These are phyloP conservation scores for Ilyonectria sp. DNA, from an alignment of 2,329 filamentous ascomycete genomes.

Conservation along the genomic window DNA sequence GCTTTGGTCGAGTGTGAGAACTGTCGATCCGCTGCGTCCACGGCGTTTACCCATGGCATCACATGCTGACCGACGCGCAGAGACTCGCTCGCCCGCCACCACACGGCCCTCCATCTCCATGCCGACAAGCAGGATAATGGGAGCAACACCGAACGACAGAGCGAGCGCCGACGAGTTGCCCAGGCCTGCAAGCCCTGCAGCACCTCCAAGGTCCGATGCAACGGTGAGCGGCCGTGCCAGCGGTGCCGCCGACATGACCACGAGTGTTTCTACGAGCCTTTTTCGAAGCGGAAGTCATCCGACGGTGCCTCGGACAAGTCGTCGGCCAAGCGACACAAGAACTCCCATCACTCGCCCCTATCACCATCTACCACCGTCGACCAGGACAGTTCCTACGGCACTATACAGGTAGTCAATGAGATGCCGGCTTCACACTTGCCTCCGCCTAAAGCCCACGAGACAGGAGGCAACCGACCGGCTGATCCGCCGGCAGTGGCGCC, in stretches of 20 bases:
- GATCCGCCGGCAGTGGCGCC: neutral
- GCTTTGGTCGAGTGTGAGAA: conserved; percentile 4
- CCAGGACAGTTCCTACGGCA: neutral
- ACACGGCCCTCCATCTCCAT: conserved; percentile 10
- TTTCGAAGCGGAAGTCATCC: conserved; percentile 3
- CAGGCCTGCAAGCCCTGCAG: conserved; percentile 17
- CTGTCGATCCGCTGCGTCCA: neutral
- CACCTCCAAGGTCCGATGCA: conserved; percentile 14
- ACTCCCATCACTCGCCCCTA: neutral
- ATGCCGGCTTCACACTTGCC: neutral
- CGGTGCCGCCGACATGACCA: conserved; percentile 8
- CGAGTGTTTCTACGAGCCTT: conserved; percentile 14
- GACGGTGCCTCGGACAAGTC: neutral
- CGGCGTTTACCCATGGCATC: neutral
- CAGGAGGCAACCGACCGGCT: neutral
- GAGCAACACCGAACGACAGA: neutral
- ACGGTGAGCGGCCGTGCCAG: conserved; percentile 13
- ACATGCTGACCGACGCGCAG: neutral
- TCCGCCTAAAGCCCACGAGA: neutral
- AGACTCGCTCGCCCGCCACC: conserved; percentile 16
- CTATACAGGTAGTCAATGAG: neutral
- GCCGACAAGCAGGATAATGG: conserved; percentile 6
- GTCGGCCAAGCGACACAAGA: conserved; percentile 9
- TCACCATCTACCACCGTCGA: conserved; percentile 2
- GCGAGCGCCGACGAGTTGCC: conserved; percentile 9